Conservation (phyloP, 495 filamentous ascomycete species). For the Ramalina peruviana region DNA sequence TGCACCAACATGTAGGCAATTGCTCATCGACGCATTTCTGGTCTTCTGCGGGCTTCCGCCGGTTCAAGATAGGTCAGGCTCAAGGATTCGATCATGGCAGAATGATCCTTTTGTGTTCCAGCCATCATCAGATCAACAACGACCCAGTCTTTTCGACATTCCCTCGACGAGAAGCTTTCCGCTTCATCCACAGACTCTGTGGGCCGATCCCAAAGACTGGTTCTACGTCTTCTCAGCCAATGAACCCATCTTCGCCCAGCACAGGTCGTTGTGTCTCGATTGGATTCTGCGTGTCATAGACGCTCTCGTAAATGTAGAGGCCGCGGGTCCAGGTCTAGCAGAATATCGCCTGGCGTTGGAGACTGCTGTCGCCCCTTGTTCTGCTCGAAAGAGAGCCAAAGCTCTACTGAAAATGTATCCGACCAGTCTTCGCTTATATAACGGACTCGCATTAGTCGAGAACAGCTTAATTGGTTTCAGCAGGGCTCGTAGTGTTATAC, state of each 20-base stretch:
- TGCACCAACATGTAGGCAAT: conserved; percentile 13
- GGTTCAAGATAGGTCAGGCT: conserved; percentile 2
- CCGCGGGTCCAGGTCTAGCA: conserved; percentile 39
- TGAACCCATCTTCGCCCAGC: conserved; percentile 9
- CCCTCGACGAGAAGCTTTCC: conserved; percentile 8
- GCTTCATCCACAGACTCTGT: conserved; percentile 25
- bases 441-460: conserved; percentile 65
- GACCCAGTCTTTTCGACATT: background rate
- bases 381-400: conserved; percentile 61
- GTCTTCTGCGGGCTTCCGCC: conserved; percentile 58
- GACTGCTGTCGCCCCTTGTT: conserved; percentile 36
- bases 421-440: conserved; percentile 56
- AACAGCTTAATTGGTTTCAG: conserved; percentile 38
- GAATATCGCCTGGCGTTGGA: conserved; percentile 63
- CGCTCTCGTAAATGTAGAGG: conserved; percentile 31
- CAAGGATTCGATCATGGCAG: too few relatives aligned
- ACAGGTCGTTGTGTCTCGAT: conserved; percentile 20
- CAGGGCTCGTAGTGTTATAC: conserved; percentile 49
- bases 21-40: conserved; percentile 52
- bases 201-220: conserved; percentile 25
- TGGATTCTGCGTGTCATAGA: conserved; percentile 44
- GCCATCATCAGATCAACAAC: conserved; percentile 15
- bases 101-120: too few relatives aligned
- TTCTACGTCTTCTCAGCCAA: conserved; percentile 30
- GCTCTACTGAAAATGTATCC: conserved; percentile 51